Evolutionary conservation across 768 basidiomycete genomes (phyloP).

Genomic region (Rubroboletus satanas): DNA sequence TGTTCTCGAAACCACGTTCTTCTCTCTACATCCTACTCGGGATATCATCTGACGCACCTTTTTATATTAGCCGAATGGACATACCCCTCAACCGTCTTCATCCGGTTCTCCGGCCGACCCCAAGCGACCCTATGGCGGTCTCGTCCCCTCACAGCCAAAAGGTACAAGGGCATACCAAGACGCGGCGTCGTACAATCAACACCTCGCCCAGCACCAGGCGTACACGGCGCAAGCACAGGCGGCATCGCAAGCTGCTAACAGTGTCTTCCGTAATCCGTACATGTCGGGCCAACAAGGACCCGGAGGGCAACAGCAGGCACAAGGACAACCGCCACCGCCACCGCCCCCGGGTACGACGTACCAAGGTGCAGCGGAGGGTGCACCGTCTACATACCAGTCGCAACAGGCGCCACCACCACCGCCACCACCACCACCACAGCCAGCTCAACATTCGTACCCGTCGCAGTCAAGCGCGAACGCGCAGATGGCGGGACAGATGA

Average conservation of each 20-base stretch:
- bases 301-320: slow-evolving; percentile 31
- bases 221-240: slow-evolving; percentile 85
- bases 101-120: slow-evolving; percentile 49
- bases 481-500: slow-evolving; percentile 19
- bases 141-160: slow-evolving; percentile 86
- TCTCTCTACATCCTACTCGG: neutral
- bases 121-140: slow-evolving; percentile 89
- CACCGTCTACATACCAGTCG: slow-evolving; percentile 17
- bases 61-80: slow-evolving; percentile 49
- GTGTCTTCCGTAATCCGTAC: slow-evolving; percentile 76
- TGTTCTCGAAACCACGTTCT: neutral
- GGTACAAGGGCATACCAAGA: slow-evolving; percentile 85
- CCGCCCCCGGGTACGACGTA: slow-evolving; percentile 17
- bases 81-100: slow-evolving; percentile 27
- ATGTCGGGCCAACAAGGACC: slow-evolving; percentile 49
- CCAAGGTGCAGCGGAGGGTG: slow-evolving; percentile 18
- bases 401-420: slow-evolving; percentile 27
- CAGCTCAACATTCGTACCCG: slow-evolving; percentile 23
- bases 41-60: slow-evolving; percentile 6
- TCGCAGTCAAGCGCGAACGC: slow-evolving; percentile 23
- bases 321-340: slow-evolving; percentile 9
- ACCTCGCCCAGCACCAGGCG: slow-evolving; percentile 89
- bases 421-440: slow-evolving; percentile 24
- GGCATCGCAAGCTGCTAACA: slow-evolving; percentile 65
- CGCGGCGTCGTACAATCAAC: slow-evolving; percentile 91